Evolutionary conservation across 331 rosid genomes (phyloP), one percentile per base, ranked within the genome.

Genomic region (Rosa hybrid): DNA sequence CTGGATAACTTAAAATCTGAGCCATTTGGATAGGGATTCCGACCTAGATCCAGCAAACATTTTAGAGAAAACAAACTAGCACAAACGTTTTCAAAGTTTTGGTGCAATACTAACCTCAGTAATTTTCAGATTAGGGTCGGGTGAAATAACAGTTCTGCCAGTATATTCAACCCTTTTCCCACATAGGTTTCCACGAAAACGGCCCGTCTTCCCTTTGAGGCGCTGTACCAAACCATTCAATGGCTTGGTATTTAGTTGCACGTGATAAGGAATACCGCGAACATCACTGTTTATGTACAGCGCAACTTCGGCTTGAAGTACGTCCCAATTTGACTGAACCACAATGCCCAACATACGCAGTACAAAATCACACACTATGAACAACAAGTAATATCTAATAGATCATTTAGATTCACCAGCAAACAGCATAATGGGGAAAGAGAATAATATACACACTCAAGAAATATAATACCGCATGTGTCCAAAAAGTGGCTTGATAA

Each of bases 131-230:
- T 95, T 95, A 65, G 99, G 99, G 77, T 95, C 98, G 0, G 99
- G 99, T n/a, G 98, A 95, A 79, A 95, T 95, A 76, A 95, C 99
- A 56, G 98, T 95, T 88, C 99, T 87, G 67, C 98, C 99, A 72
- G 98, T 95, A 80, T 44, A 95, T 81, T 92, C 98, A 77, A 88
- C 98, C 88, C 98, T 97, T 80, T 95, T 95, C 81, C 98, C 98
- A 42, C 90, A 92, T 74, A 95, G 88, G 83, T 95, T 92, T 79
- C 97, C 95, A 81, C 98, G 97, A 80, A 95, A 90, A 45, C 98
- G 94, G 8, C 98, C 98, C 72, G 92, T 97, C 84, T 95, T 95
- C 79, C 98, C 98, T 78, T 95, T 92, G 60, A 92, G 92, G 69
- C 97, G 98, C 85, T 94, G 98, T 78, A 94, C 84, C 78, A 94